Evolutionary conservation across 1,139 yeast species (phyloP), one percentile per base, ranked within the genome.

Genomic region (Taphrina betulina): DNA sequence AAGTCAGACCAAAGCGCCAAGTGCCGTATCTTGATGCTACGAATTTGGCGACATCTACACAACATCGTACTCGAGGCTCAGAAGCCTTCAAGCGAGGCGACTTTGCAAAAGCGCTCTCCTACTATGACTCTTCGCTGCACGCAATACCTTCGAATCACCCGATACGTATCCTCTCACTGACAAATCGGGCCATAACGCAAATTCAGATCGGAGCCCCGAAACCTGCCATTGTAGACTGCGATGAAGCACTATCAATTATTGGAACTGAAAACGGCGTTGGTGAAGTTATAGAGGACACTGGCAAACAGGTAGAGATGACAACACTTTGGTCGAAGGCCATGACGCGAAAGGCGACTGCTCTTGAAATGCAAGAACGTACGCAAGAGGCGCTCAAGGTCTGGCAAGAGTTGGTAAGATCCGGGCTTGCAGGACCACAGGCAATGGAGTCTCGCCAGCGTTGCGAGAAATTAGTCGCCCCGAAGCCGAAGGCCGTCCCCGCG

Each of bases 361-460:
- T 82, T 46, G 98, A 94, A 68, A 80, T 81, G 69, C 67, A 82
- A 60, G 98, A 94, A 65, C 77, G 77, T 61, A 86, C 77, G 68
- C 69, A 74, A 53, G 81, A 78, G 4, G 83, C 97, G 0, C 73
- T 86, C 36, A 73, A 71, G 0, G 69, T 78, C 5, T 90, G 89
- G 74, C 77, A 76, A 60, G 68, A 72, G 42, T 73, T 90, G 55
- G 76, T 92, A 33, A 77, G 79, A 58, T 78, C 80, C 57, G 95
- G 95, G 0, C 78, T 78, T 26, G 78, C 82, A 2, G 80, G 81
- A 36, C 80, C 82, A 60, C 74, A 78, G 45, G 74, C 82, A 0
- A 73, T 90, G 76, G 96, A 87, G 57, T 95, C 94, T 3, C 87
- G 81, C 66, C 77, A 94, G 65, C 76, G 98, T 59, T 86, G 95